phyloP scores from a whole-genome alignment of 352 stramenopile genomes.

The Phytophthora fragariaefolia region DNA sequence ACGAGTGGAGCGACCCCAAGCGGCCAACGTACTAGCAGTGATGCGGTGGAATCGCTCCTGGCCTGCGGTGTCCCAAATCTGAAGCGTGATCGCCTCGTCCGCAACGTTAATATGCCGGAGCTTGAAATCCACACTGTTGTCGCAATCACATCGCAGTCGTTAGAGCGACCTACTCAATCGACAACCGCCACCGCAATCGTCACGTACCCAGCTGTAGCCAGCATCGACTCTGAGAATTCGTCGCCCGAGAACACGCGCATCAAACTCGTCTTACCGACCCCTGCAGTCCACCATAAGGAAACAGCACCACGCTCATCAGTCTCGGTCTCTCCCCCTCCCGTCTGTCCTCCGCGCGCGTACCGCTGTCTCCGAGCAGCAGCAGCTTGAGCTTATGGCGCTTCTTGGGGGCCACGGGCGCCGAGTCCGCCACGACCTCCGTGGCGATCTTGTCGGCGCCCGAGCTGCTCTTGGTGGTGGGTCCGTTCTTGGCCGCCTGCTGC shows the following conservation, averaged over 20 bases:
- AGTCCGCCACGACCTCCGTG: slow-evolving; percentile 19
- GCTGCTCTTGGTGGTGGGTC: slow-evolving; percentile 13
- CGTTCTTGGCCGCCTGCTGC: slow-evolving; percentile 19
- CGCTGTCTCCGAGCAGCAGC: slow-evolving; percentile 90
- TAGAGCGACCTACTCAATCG: not conserved
- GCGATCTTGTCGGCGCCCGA: slow-evolving; percentile 23
- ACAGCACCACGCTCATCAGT: slow-evolving; percentile 18
- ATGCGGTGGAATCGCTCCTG: slow-evolving; percentile 95
- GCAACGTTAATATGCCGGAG: slow-evolving; percentile 85
- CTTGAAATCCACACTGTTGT: slow-evolving; percentile 92
- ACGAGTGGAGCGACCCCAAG: not conserved
- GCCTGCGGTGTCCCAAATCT: slow-evolving; percentile 96
- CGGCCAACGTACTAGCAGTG: slow-evolving; percentile 80
- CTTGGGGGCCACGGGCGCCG: slow-evolving; percentile 48
- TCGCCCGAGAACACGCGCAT: slow-evolving; percentile 94
- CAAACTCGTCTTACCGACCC: slow-evolving; percentile 93
- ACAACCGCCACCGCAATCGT: not conserved
- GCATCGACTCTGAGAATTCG: slow-evolving; percentile 90
- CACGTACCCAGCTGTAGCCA: slow-evolving; percentile 90
- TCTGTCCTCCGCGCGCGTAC: slow-evolving; percentile 32
- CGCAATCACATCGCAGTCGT: slow-evolving; percentile 4
- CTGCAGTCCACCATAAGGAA: slow-evolving; percentile 28
- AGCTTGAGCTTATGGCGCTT: slow-evolving; percentile 92
- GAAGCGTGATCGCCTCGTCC: slow-evolving; percentile 89
- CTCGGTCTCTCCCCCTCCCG: not conserved